A percentile compares a stretch with the other conserved stretches of the same genome.
Evolutionary conservation across 495 filamentous ascomycete genomes (phyloP).

Genomic region (Aspergillus ellipticus): DNA sequence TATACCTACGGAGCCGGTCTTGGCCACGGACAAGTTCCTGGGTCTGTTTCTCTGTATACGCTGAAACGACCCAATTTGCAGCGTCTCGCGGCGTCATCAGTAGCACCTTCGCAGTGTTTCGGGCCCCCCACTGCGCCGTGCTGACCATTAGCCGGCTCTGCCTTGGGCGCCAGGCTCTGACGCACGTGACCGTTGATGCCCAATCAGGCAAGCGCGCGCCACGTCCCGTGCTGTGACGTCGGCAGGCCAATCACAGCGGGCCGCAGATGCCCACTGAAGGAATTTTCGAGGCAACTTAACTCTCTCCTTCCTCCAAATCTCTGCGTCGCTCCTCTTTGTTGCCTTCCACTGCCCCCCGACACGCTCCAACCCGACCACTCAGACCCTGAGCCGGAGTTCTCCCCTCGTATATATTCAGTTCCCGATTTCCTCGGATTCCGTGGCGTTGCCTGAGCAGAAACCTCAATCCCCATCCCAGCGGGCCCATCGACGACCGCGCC

Average conservation of each 20-base stretch:
- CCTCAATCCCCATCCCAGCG: neutral
- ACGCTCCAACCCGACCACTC: neutral
- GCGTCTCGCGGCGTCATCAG: no score
- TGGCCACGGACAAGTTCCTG: no score
- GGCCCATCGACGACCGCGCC: no score
- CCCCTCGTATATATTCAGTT: conserved; percentile 1
- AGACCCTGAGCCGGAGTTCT: neutral
- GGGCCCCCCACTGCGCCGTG: neutral
- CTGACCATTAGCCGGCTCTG: conserved; percentile 8
- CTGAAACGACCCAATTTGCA: no score
- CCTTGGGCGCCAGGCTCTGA: conserved; percentile 14
- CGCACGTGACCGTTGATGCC: conserved; percentile 23
- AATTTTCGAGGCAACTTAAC: conserved; percentile 23
- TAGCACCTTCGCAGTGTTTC: neutral
- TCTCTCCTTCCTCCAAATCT: conserved; percentile 4
- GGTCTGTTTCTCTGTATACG: no score
- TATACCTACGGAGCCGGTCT: no score
- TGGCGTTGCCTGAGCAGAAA: neutral
- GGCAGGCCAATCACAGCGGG: conserved; percentile 29
- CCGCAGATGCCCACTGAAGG: conserved; percentile 25
- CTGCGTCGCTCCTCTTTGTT: neutral
- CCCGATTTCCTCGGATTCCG: neutral
- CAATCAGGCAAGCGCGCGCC: conserved; percentile 24
- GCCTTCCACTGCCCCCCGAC: neutral
- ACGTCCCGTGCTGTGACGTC: conserved; percentile 30